Evolutionary conservation across 1,284 basidiomycete genomes (phyloP).

Genomic region (Cryptococcus sp.): DNA sequence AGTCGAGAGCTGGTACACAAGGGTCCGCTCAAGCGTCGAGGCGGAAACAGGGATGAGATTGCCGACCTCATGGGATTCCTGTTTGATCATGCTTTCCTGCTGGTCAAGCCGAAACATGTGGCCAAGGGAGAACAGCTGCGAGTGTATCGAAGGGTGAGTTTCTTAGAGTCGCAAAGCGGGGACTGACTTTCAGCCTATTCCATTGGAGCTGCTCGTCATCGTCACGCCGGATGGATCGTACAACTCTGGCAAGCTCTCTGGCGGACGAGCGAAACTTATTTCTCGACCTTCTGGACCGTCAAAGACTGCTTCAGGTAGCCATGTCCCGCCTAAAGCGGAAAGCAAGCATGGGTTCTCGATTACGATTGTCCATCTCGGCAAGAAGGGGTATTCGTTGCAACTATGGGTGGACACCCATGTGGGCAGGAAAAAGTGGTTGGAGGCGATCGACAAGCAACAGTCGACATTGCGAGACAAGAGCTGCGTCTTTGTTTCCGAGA

Average conservation of each 20-base stretch:
- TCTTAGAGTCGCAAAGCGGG: background rate
- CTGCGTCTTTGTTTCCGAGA: constrained; percentile 78
- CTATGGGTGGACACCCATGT: constrained; percentile 87
- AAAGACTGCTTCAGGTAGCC: constrained; percentile 16
- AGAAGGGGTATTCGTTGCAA: constrained; percentile 87
- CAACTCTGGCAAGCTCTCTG: constrained; percentile 40
- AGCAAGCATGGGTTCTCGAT: constrained; percentile 86
- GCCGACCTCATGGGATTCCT: constrained; percentile 90
- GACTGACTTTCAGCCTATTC: constrained; percentile 68
- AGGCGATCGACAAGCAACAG: constrained; percentile 86
- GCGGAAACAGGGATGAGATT: constrained; percentile 64
- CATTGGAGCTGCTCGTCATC: constrained; percentile 84
- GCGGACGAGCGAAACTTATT: constrained; percentile 49
- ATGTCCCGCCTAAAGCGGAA: constrained; percentile 54
- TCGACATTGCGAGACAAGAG: constrained; percentile 76
- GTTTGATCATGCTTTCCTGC: constrained; percentile 93
- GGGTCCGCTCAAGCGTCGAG: constrained; percentile 86
- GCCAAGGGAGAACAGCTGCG: constrained; percentile 89
- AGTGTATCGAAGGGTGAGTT: constrained; percentile 81
- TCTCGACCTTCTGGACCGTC: constrained; percentile 45
- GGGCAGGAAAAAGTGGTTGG: constrained; percentile 89
- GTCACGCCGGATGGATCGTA: constrained; percentile 68
- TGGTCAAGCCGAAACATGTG: constrained; percentile 82
- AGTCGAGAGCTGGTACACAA: constrained; percentile 89
- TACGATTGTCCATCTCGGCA: constrained; percentile 87